Evolutionary conservation across 345 rosid species (phyloP).

Genomic region (Heritiera fomes): DNA sequence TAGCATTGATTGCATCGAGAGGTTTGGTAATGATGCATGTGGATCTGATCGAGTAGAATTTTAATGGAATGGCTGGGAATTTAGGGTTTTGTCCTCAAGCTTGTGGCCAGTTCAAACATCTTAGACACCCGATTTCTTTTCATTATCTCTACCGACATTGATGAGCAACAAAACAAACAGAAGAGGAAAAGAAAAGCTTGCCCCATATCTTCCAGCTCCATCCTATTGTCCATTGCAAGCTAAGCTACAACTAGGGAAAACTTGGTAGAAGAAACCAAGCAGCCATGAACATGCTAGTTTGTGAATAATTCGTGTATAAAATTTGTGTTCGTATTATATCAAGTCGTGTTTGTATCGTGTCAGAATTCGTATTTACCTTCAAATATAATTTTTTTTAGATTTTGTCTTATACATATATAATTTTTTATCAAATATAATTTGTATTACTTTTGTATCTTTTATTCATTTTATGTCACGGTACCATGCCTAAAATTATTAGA

Average conservation of each 20-base stretch:
- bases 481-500: neutral
- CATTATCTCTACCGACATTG: conserved; percentile 20
- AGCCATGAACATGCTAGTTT: neutral
- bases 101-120: conserved; percentile 40
- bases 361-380: no score
- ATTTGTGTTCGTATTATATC: no score
- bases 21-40: conserved; percentile 13
- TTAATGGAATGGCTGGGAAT: conserved; percentile 17
- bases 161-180: conserved; percentile 29
- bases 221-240: conserved; percentile 41
- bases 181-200: conserved; percentile 9
- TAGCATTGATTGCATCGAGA: neutral
- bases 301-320: no score
- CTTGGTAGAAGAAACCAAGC: conserved; percentile 2
- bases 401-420: no score
- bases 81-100: conserved; percentile 45
- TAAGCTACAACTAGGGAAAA: conserved; percentile 17
- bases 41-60: conserved; percentile 13
- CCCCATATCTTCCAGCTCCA: conserved; percentile 35
- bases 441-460: no score
- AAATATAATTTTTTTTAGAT: no score
- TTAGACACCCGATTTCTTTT: conserved; percentile 36
- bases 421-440: no score
- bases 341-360: no score
- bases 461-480: no score